Evolutionary conservation across 441 rosid species (phyloP), one percentile per base, ranked within the genome.

Genomic region (Francoa sonchifolia): DNA sequence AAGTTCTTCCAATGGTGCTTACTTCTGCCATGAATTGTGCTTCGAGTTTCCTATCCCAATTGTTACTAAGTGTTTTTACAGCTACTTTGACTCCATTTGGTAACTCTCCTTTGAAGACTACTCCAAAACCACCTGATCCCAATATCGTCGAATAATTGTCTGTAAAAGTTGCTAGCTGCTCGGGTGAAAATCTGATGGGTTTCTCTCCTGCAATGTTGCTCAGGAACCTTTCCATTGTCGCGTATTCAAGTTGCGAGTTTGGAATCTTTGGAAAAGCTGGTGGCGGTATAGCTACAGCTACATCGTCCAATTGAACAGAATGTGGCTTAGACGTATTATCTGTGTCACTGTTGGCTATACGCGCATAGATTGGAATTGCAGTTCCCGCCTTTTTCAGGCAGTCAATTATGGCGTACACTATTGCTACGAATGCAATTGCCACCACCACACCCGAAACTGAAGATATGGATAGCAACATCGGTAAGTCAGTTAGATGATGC

Each of bases 21-120:
- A 53, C 61, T 13, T 57, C 61, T 0, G 57, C 64, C 60, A 53
- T 48, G 63, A 57, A 43, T 30, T 63, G 63, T 2, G 43, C 54
- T 11, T 53, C 41, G 3, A 49, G 22, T 4, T 45, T 44, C 38
- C 18, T 63, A 11, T 49, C 47, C 0, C 23, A 27, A 8, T n/a
- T 20, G 2, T 8, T 23, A 0, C n/a, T 32, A 13, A 58, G 61
- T 3, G 58, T 43, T 8, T 58, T 58, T 5, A 63, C 54, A 0
- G 64, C 64, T 1, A 63, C 12, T 6, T 1, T 35, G 8, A 0
- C 2, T 8, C 61, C 64, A 6, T 22, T 46, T 0, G 42, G 38
- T n/a, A 63, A 44, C 25, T 27, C 27, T 0, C 63, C 64, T 18
- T 33, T 39, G 26, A 37, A 63, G n/a, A 53, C 68, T 5, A 11